Conservation (phyloP, 805 yeast species). For the Limtongia smithiae region DNA sequence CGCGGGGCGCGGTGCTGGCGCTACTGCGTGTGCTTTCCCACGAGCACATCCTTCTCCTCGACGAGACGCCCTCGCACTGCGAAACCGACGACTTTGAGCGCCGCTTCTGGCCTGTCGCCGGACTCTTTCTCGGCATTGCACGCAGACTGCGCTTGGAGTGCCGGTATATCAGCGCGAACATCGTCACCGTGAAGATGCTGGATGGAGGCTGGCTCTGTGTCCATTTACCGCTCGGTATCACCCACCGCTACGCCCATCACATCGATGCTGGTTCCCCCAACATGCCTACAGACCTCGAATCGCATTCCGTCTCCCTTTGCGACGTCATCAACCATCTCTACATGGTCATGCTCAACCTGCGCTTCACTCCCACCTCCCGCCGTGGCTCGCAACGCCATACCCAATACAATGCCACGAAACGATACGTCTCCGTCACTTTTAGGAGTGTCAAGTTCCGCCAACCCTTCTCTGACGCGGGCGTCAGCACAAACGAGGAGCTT, state of each 20-base stretch:
- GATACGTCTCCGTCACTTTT: background rate
- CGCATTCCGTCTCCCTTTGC: too few species aligned
- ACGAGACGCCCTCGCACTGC: background rate
- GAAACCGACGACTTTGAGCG: constrained; percentile 1
- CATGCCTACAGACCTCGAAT: background rate
- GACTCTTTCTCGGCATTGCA: constrained; percentile 18
- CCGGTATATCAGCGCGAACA: background rate
- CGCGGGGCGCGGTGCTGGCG: background rate
- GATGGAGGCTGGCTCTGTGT: background rate
- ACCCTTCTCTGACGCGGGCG: background rate
- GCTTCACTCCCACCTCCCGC: too few species aligned
- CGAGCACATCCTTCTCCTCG: background rate
- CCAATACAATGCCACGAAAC: background rate
- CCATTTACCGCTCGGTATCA: background rate
- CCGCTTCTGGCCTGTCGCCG: constrained; percentile 15
- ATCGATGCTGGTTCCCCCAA: background rate
- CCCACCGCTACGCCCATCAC: background rate
- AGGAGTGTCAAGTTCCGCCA: background rate
- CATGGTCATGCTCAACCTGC: too few species aligned
- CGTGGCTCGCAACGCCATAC: too few species aligned
- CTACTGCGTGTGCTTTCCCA: background rate
- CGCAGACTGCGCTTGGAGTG: constrained; percentile 12
- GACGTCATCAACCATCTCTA: too few species aligned
- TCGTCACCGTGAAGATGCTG: background rate
- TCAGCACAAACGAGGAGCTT: background rate